Percentiles rank a stretch among this genome's conserved stretches.
phyloP scores from a whole-genome alignment of 768 basidiomycete genomes.

The Pholiota molesta region DNA sequence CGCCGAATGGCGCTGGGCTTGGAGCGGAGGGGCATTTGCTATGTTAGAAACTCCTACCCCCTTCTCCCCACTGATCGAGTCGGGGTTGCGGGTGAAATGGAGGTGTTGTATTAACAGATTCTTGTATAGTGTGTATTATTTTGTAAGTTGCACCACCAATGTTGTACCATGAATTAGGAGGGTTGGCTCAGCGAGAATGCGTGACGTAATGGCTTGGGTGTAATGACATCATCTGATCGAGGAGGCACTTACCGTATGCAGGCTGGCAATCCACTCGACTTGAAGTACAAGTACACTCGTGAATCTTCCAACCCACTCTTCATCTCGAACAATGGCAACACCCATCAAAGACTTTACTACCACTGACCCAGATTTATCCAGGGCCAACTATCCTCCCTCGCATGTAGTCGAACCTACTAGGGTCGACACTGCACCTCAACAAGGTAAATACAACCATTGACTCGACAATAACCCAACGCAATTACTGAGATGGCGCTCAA shows the following conservation, averaged over 20 bases:
- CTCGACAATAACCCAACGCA: not conserved
- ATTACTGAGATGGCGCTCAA: not conserved
- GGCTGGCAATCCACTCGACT: too few relatives aligned
- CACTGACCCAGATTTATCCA: not conserved
- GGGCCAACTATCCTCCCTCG: constrained; percentile 23
- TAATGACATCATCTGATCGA: constrained; percentile 3
- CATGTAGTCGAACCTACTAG: constrained; percentile 27
- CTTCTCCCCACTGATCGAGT: constrained; percentile 3
- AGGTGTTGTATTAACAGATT: not conserved
- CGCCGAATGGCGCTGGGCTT: constrained; percentile 40
- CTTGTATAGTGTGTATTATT: not conserved
- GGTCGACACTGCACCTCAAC: constrained; percentile 34
- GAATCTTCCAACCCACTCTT: not conserved
- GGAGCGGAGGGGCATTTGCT: constrained; percentile 21
- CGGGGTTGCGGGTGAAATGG: not conserved
- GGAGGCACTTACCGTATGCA: not conserved
- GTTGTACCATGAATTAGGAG: not conserved
- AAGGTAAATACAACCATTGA: constrained; percentile 32
- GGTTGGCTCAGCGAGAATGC: not conserved
- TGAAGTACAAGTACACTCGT: not conserved
- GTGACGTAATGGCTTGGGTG: constrained; percentile 2
- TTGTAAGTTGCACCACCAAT: not conserved
- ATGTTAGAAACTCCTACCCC: constrained; percentile 23
- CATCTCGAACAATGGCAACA: not conserved
- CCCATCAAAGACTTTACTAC: constrained; percentile 3